phyloP scores from a whole-genome alignment of 768 basidiomycete genomes.

The Clitopilus hobsonii region DNA sequence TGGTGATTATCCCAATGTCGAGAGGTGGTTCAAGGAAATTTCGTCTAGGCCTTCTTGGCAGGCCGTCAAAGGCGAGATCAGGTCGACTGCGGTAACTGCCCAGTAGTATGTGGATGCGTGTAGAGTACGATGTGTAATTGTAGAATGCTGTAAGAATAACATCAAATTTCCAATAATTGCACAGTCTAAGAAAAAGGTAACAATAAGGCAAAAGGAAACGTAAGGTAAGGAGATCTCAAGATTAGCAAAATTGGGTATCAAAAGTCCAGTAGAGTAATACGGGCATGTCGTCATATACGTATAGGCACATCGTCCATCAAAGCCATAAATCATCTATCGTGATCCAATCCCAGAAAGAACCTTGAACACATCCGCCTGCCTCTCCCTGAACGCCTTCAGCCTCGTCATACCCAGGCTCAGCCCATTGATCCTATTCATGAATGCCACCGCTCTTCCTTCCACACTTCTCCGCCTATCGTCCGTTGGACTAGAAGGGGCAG shows the following conservation, averaged over 20 bases:
- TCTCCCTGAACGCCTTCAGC: slow-evolving; percentile 65
- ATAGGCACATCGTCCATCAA: too few relatives aligned
- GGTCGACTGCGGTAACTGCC: not conserved
- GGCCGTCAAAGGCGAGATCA: slow-evolving; percentile 17
- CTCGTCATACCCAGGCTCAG: slow-evolving; percentile 68
- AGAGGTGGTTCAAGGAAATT: slow-evolving; percentile 19
- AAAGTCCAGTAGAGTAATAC: too few relatives aligned
- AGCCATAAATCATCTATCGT: too few relatives aligned
- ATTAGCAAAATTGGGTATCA: too few relatives aligned
- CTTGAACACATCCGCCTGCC: slow-evolving; percentile 68
- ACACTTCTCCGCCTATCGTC: slow-evolving; percentile 40
- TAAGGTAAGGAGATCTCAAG: too few relatives aligned
- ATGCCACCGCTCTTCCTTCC: slow-evolving; percentile 61
- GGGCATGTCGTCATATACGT: too few relatives aligned
- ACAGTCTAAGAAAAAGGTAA: too few relatives aligned
- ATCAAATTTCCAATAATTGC: too few relatives aligned
- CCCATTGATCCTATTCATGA: slow-evolving; percentile 74
- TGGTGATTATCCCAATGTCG: slow-evolving; percentile 11
- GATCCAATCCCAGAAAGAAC: slow-evolving; percentile 33
- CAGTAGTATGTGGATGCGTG: too few relatives aligned
- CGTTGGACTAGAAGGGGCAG: slow-evolving; percentile 1
- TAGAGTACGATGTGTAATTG: too few relatives aligned
- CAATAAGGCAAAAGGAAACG: too few relatives aligned
- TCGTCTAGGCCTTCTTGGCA: slow-evolving; percentile 15
- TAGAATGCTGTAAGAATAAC: too few relatives aligned